A percentile compares a stretch with the other conserved stretches of the same genome.
phyloP scores from a whole-genome alignment of 768 basidiomycete genomes.

The Dacryopinax primogenitus region DNA sequence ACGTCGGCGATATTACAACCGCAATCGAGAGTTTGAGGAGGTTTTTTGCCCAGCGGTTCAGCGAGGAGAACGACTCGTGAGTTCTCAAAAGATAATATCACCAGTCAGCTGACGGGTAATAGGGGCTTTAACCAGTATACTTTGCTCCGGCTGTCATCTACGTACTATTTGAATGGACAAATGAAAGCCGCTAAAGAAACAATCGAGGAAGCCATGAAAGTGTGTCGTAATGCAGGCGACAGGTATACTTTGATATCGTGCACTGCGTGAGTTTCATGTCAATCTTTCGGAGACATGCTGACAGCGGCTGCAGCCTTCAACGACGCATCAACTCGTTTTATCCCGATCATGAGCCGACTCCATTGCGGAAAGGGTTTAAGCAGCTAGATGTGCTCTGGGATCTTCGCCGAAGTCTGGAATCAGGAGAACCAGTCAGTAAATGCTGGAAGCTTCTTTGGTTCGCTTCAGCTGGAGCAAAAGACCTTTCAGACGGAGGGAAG shows the following conservation, averaged over 20 bases:
- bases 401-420: not conserved
- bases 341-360: not conserved
- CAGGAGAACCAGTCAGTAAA: not conserved
- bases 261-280: not conserved
- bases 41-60: not conserved
- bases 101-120: not conserved
- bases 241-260: not conserved
- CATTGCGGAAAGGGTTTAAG: not conserved
- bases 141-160: not conserved
- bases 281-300: not conserved
- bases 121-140: conserved; percentile 3
- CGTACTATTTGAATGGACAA: not conserved
- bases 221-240: not conserved
- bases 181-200: conserved; percentile 7
- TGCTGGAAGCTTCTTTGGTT: conserved; percentile 1
- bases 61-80: not conserved
- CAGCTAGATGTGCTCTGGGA: not conserved
- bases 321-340: conserved; percentile 1
- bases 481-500: not conserved
- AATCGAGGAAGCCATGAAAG: conserved; percentile 5
- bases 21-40: not conserved
- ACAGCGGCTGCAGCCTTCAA: not conserved
- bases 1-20: not conserved
- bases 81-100: not conserved
- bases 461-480: conserved; percentile 3